A percentile compares a stretch with the other conserved stretches of the same genome.
phyloP scores from a whole-genome alignment of 169 alveolate species.

The Plasmodium yoelii region DNA sequence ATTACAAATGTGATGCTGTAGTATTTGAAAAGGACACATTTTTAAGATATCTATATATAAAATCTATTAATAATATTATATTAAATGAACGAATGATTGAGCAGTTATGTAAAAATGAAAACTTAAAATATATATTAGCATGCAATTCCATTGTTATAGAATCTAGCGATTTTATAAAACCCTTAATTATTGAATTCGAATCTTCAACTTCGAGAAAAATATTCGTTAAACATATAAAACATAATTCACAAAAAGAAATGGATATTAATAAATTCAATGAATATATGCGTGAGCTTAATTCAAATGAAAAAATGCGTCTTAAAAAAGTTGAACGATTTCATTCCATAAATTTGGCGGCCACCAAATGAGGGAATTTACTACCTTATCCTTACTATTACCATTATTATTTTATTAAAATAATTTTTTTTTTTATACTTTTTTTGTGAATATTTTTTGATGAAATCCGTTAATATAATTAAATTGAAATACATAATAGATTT shows the following conservation, averaged over 20 bases:
- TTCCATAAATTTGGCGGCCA: conserved; percentile 14
- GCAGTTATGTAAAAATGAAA: conserved; percentile 33
- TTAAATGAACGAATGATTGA: conserved; percentile 67
- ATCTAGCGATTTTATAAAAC: conserved; percentile 64
- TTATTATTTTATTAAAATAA: too few species aligned
- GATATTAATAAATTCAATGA: conserved; percentile 37
- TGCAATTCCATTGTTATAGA: conserved; percentile 57
- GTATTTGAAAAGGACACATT: conserved; percentile 48
- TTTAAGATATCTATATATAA: conserved; percentile 46
- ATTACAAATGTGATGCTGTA: conserved; percentile 52
- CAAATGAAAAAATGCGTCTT: conserved; percentile 27
- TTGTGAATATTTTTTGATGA: too few species aligned
- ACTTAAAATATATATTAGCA: conserved; percentile 43
- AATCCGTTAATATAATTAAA: too few species aligned
- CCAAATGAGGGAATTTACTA: background rate
- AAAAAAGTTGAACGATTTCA: conserved; percentile 50
- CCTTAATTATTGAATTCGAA: conserved; percentile 54
- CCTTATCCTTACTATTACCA: background rate
- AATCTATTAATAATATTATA: conserved; percentile 42
- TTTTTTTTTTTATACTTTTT: too few species aligned
- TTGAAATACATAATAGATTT: too few species aligned
- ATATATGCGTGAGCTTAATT: conserved; percentile 22
- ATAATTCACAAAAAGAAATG: conserved; percentile 18
- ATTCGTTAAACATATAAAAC: conserved; percentile 49
- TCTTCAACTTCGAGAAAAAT: conserved; percentile 28